These are phyloP conservation scores for Biscogniauxia mediterranea DNA, from an alignment of 2,329 filamentous ascomycete genomes.

Conservation along the genomic window DNA sequence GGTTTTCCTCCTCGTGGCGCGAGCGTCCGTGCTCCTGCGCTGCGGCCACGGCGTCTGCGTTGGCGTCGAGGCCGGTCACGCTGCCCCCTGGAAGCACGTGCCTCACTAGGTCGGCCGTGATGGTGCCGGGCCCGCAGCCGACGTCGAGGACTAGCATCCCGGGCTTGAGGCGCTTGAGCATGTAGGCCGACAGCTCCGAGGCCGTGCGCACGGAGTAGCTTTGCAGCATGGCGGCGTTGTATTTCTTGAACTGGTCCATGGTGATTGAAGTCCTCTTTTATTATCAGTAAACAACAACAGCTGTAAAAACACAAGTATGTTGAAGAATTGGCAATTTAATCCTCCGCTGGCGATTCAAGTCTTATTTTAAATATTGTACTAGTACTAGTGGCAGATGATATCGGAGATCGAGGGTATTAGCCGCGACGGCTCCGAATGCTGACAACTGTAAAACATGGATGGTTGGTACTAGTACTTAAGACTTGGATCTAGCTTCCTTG, in stretches of 20 bases:
- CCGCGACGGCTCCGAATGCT: not conserved
- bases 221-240: constrained; percentile 13
- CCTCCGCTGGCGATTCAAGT: too few relatives aligned
- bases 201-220: constrained; percentile 14
- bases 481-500: too few relatives aligned
- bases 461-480: too few relatives aligned
- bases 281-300: not conserved
- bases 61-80: constrained; percentile 10
- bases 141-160: constrained; percentile 16
- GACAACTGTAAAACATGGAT: not conserved
- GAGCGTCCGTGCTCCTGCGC: not conserved
- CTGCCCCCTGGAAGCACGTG: constrained; percentile 8
- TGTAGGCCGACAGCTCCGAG: constrained; percentile 10
- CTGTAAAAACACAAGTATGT: too few relatives aligned
- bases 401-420: not conserved
- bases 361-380: too few relatives aligned
- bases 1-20: not conserved
- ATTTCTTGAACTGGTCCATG: constrained; percentile 11
- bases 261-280: not conserved
- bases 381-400: too few relatives aligned
- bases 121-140: constrained; percentile 15
- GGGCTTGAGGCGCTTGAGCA: constrained; percentile 10
- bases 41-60: constrained; percentile 1
- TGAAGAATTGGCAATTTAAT: too few relatives aligned
- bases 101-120: constrained; percentile 11